Percentiles rank a stretch among this genome's conserved stretches.
Evolutionary conservation across 345 rosid species (phyloP).

Genomic region (Dipteronia dyeriana): DNA sequence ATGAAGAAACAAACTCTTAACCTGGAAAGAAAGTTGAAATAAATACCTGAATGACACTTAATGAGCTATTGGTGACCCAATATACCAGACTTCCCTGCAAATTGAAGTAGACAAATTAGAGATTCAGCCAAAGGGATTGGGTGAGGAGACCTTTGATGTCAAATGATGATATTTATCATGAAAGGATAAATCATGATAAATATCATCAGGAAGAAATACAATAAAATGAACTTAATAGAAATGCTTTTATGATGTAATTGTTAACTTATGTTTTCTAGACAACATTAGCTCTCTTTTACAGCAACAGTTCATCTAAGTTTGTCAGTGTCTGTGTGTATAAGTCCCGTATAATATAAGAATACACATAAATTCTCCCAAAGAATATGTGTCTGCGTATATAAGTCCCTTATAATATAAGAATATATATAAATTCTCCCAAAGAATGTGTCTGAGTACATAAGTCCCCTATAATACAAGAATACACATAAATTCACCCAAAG

Average conservation of each 20-base stretch:
- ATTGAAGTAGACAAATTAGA: constrained; percentile 26
- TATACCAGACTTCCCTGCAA: constrained; percentile 88
- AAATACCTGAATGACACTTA: constrained; percentile 74
- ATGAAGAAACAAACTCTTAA: neutral
- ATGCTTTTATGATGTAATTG: neutral
- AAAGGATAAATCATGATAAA: neutral
- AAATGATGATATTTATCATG: neutral
- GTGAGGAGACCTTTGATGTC: neutral
- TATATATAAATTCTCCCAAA: neutral
- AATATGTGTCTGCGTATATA: too few relatives aligned
- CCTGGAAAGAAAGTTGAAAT: neutral
- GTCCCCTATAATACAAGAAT: neutral
- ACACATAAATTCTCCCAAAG: neutral
- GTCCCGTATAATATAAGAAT: neutral
- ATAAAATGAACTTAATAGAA: neutral
- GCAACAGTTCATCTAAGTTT: neutral
- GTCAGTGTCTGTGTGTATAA: too few relatives aligned
- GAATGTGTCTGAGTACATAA: neutral
- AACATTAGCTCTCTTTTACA: neutral
- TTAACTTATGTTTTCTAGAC: neutral
- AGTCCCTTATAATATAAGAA: neutral
- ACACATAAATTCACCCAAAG: neutral
- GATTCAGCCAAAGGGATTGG: constrained; percentile 1
- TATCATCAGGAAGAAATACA: neutral
- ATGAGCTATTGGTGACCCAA: constrained; percentile 83